Evolutionary conservation across 1,284 basidiomycete species (phyloP), one percentile per base, ranked within the genome.

Genomic region (Peniophora sp.): DNA sequence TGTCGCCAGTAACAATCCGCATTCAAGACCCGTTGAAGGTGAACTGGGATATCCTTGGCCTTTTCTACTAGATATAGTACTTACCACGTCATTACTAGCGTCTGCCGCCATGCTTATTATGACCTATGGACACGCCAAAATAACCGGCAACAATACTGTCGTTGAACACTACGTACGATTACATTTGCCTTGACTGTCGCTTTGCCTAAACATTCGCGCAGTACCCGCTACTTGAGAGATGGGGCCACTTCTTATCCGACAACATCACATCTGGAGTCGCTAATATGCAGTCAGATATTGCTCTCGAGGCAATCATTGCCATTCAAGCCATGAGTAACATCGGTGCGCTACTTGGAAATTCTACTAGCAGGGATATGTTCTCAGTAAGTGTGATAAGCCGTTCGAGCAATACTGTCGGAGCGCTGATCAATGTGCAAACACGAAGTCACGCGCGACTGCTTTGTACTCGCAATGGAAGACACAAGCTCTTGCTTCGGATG

Each of bases 81-180:
- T 32, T 12, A 32, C 27, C 12, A 32, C 12, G 27, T 5, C 12
- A 12, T 32, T 32, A 12, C 6, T 32, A 32, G 27, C 27, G 12
- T 32, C 27, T 5, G 5, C 27, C 6, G 27, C 6, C 6, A 32
- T 55, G 52, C 23, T 55, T 32, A 53, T 55, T 24, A 54, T 55
- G 52, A 50, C 43, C 10, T 55, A 45, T 39, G 53, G 44, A 16
- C 19, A 50, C 17, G 45, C 45, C 17, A 47, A 32, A 8, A 10
- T 34, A 17, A 54, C 32, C 3, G 49, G 53, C 1, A 10, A 55
- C 2, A 20, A n/a, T 9, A 32, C 25, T 12, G 39, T 50, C 17
- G 39, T 54, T 3, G 3, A 45, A 3, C 24, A 12, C 2, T 48
- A 55, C 45, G 52, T 48, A 14, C 24, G 16, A n/a, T 17, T 9